Conservation (phyloP, 1,284 basidiomycete species). For the Tylopilus orsonianus region DNA sequence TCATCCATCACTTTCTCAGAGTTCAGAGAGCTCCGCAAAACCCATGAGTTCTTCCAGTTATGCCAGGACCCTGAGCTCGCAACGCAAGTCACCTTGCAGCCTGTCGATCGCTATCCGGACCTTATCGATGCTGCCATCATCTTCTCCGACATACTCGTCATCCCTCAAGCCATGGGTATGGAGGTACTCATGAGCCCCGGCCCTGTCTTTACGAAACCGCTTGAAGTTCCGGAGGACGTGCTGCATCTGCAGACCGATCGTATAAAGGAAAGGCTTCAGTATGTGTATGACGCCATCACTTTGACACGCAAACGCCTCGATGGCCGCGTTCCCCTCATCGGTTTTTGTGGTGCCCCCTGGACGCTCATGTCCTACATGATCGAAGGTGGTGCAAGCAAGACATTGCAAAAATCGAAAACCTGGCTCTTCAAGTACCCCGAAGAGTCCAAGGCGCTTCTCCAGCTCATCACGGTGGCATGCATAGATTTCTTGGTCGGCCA, state of each 20-base stretch:
- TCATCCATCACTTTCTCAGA: slow-evolving; percentile 49
- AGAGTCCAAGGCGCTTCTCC: slow-evolving; percentile 74
- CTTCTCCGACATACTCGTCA: slow-evolving; percentile 94
- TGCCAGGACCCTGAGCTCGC: slow-evolving; percentile 88
- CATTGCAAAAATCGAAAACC: slow-evolving; percentile 83
- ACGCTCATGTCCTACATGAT: slow-evolving; percentile 97
- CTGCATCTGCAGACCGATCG: slow-evolving; percentile 65
- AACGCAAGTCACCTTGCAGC: slow-evolving; percentile 86
- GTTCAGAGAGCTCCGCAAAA: slow-evolving; percentile 79
- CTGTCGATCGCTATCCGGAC: slow-evolving; percentile 82
- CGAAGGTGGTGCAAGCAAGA: slow-evolving; percentile 89
- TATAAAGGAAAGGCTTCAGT: slow-evolving; percentile 80
- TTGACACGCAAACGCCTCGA: slow-evolving; percentile 74
- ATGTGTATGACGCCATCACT: slow-evolving; percentile 90
- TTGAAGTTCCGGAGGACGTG: slow-evolving; percentile 75
- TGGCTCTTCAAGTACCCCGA: slow-evolving; percentile 91
- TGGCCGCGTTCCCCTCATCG: slow-evolving; percentile 90
- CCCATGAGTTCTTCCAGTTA: slow-evolving; percentile 91
- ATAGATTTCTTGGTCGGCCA: slow-evolving; percentile 88
- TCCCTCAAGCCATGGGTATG: slow-evolving; percentile 95
- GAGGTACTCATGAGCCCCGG: slow-evolving; percentile 92
- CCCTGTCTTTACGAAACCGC: slow-evolving; percentile 83
- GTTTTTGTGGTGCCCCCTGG: slow-evolving; percentile 96
- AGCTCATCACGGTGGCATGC: slow-evolving; percentile 80
- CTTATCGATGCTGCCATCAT: slow-evolving; percentile 93